Evolutionary conservation across 768 basidiomycete species (phyloP), one percentile per base, ranked within the genome.

Genomic region (Strobilomyces dryophilus): DNA sequence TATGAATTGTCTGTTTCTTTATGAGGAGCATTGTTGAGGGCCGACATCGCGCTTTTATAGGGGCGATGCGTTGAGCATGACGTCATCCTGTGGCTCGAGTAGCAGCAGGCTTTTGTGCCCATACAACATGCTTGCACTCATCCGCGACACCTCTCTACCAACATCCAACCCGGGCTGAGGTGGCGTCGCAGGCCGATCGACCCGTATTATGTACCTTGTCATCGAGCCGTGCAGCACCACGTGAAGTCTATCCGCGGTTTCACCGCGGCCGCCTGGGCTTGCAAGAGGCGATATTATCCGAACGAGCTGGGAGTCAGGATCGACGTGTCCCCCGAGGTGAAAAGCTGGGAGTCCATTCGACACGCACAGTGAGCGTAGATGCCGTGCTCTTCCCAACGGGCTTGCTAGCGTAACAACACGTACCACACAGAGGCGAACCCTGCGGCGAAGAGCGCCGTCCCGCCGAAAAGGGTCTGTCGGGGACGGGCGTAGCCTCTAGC

Each of bases 271-370:
- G 49, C 47, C 12, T 65, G 62, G 1, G 60, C 66, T 40, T 65
- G 61, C 12, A 58, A 20, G 32, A 70, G 59, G 15, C 69, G 68
- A 43, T 58, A 51, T 54, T 69, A 61, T 67, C 65, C 68, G 29
- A 29, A 29, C 29, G 29, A 6, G 29, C 29, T 29, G 29, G 7
- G 29, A 29, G 24, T 29, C 29, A 29, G 29, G 29, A 29, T 6
- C 26, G 24, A 24, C 24, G 24, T 24, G 24, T 24, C 24, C 24
- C 24, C 24, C 24, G 24, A 24, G 4, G 24, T 24, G 24, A 24
- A 24, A 24, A 4, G 24, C 24, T 24, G 24, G 4, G 24, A 24
- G 24, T 4, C 24, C 24, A 4, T 4, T 24, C 24, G 41, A 20
- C 32, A 55, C 57, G 47, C 17, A 69, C 65, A 65, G n/a, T 61